Conservation (phyloP, 2,329 filamentous ascomycete species). For the Nemania abortiva region DNA sequence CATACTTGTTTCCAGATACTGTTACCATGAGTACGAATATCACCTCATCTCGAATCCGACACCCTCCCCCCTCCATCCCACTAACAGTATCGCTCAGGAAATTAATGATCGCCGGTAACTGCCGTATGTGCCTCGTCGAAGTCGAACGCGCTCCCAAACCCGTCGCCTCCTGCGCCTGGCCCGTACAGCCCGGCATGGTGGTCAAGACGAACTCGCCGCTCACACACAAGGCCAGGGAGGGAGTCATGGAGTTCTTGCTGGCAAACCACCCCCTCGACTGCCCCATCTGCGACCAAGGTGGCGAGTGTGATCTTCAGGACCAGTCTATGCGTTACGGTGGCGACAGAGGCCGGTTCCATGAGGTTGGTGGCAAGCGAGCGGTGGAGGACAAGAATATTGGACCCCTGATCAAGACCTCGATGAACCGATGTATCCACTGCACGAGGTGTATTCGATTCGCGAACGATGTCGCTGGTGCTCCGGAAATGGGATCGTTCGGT, state of each 20-base stretch:
- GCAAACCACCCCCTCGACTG: slow-evolving; percentile 97
- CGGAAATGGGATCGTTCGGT: slow-evolving; percentile 92
- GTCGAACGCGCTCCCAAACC: slow-evolving; percentile 97
- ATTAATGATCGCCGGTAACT: slow-evolving; percentile 99
- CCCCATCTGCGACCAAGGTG: slow-evolving; percentile 98
- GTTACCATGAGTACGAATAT: slow-evolving; percentile 90
- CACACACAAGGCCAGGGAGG: slow-evolving; percentile 97
- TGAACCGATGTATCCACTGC: slow-evolving; percentile 99
- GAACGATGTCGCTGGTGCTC: slow-evolving; percentile 95
- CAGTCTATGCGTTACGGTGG: slow-evolving; percentile 99
- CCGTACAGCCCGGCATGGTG: slow-evolving; percentile 97
- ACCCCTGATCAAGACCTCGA: slow-evolving; percentile 97
- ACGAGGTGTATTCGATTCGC: slow-evolving; percentile 97
- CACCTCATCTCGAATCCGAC: slow-evolving; percentile 35
- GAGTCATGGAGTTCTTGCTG: slow-evolving; percentile 98
- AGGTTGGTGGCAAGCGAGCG: slow-evolving; percentile 93
- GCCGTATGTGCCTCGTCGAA: slow-evolving; percentile 99
- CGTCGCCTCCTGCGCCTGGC: slow-evolving; percentile 98
- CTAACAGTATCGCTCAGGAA: slow-evolving; percentile 74
- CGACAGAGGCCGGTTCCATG: slow-evolving; percentile 96
- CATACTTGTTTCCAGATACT: slow-evolving; percentile 66
- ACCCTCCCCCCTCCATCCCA: slow-evolving; percentile 24
- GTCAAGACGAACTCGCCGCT: slow-evolving; percentile 98
- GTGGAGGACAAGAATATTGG: slow-evolving; percentile 99
- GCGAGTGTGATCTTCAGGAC: slow-evolving; percentile 98